These are phyloP conservation scores for Trichosanthes cucumerina DNA, from an alignment of 306 rosid species.

Conservation along the genomic window DNA sequence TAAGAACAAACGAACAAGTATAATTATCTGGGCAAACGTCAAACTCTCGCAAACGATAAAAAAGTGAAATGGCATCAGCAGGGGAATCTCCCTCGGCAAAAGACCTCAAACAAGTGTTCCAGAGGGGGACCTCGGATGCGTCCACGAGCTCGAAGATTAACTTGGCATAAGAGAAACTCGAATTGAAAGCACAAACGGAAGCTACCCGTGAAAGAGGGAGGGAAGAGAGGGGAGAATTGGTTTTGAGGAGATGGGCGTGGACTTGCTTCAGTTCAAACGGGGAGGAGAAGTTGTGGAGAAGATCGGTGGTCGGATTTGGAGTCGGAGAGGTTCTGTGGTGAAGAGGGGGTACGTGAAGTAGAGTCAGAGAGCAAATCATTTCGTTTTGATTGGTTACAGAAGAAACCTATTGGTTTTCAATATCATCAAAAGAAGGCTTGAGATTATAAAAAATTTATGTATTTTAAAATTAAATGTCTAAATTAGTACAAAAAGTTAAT, in stretches of 20 bases:
- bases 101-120: slow-evolving; percentile 39
- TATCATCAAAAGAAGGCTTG: no score
- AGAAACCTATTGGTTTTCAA: no score
- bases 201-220: slow-evolving; percentile 37
- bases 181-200: slow-evolving; percentile 30
- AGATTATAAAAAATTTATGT: no score
- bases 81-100: slow-evolving; percentile 30
- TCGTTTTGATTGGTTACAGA: background rate
- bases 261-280: slow-evolving; percentile 48
- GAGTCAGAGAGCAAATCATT: slow-evolving; percentile 1
- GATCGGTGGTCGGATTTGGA: slow-evolving; percentile 8
- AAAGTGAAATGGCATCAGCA: slow-evolving; percentile 23
- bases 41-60: slow-evolving; percentile 22
- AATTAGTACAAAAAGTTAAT: no score
- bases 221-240: slow-evolving; percentile 26
- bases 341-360: slow-evolving; percentile 2
- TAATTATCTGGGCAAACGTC: slow-evolving; percentile 26
- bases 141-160: slow-evolving; percentile 16
- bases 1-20: slow-evolving; percentile 38
- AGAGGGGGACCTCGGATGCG: slow-evolving; percentile 12
- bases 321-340: background rate
- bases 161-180: slow-evolving; percentile 29
- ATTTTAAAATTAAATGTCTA: no score
- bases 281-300: slow-evolving; percentile 34
- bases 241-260: slow-evolving; percentile 45